Conservation (phyloP, 768 basidiomycete species). For the Russula abietina region DNA sequence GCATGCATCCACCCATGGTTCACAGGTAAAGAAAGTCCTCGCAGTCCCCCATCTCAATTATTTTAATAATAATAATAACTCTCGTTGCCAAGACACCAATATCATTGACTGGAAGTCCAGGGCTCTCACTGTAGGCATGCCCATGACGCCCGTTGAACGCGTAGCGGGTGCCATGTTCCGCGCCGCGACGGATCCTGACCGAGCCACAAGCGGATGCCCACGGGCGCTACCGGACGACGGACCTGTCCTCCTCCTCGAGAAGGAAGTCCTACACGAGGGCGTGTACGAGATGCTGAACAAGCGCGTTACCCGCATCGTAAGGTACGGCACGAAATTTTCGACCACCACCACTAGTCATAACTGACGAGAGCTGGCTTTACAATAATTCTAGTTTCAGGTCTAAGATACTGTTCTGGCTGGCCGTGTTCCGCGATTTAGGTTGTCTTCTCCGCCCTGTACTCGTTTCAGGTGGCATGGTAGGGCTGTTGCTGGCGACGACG, state of each 20-base stretch:
- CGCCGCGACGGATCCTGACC: constrained; percentile 43
- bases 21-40: constrained; percentile 34
- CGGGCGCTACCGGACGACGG: constrained; percentile 48
- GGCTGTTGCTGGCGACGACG: not conserved
- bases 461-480: not conserved
- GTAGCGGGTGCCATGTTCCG: constrained; percentile 49
- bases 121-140: constrained; percentile 45
- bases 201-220: constrained; percentile 40
- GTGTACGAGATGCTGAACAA: constrained; percentile 48
- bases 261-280: constrained; percentile 44
- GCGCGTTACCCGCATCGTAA: constrained; percentile 6
- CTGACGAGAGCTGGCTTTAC: no score
- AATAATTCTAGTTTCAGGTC: not conserved
- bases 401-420: constrained; percentile 3
- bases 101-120: constrained; percentile 39
- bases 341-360: no score
- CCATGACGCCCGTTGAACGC: constrained; percentile 41
- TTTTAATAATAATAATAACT: not conserved
- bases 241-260: constrained; percentile 41
- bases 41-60: not conserved
- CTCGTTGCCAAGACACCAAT: constrained; percentile 36
- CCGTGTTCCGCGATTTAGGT: not conserved
- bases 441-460: not conserved
- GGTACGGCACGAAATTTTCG: not conserved
- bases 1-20: constrained; percentile 50